phyloP scores from a whole-genome alignment of 2,329 filamentous ascomycete genomes.

The Epichloe baconii region DNA sequence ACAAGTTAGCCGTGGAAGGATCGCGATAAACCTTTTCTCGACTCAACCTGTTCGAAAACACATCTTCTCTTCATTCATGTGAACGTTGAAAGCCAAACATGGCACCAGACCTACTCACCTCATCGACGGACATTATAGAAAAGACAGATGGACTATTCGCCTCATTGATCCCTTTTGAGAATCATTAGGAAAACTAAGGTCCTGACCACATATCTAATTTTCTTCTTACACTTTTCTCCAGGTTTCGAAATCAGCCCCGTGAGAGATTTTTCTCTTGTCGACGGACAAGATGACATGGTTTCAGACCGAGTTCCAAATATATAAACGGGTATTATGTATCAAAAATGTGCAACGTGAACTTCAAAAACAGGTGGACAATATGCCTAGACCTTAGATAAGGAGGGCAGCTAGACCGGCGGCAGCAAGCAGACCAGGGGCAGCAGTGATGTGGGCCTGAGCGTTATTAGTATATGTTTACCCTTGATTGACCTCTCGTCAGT shows the following conservation, averaged over 20 bases:
- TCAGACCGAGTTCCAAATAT: constrained; percentile 14
- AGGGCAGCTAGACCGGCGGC: constrained; percentile 36
- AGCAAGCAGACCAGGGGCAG: constrained; percentile 34
- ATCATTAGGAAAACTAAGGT: constrained; percentile 16
- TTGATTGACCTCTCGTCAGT: not conserved
- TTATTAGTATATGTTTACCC: not conserved
- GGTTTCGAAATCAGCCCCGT: constrained; percentile 14
- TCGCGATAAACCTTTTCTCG: not conserved
- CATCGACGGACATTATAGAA: constrained; percentile 21
- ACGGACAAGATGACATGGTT: constrained; percentile 13
- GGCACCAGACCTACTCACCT: constrained; percentile 14
- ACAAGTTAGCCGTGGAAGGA: not conserved
- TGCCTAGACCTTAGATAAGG: constrained; percentile 28
- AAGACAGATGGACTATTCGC: constrained; percentile 22
- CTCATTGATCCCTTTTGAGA: constrained; percentile 18
- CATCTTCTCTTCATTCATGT: not conserved
- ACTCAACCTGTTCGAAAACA: not conserved
- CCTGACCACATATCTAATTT: constrained; percentile 16
- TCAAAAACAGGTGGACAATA: constrained; percentile 9
- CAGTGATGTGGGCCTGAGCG: constrained; percentile 27
- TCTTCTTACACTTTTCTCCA: constrained; percentile 5
- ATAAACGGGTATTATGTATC: constrained; percentile 29
- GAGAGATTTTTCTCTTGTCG: constrained; percentile 10
- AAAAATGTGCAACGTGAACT: constrained; percentile 25
- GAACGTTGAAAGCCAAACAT: constrained; percentile 7